These are phyloP conservation scores for Gynostemma pentaphyllum DNA, from an alignment of 306 rosid genomes.

Conservation along the genomic window DNA sequence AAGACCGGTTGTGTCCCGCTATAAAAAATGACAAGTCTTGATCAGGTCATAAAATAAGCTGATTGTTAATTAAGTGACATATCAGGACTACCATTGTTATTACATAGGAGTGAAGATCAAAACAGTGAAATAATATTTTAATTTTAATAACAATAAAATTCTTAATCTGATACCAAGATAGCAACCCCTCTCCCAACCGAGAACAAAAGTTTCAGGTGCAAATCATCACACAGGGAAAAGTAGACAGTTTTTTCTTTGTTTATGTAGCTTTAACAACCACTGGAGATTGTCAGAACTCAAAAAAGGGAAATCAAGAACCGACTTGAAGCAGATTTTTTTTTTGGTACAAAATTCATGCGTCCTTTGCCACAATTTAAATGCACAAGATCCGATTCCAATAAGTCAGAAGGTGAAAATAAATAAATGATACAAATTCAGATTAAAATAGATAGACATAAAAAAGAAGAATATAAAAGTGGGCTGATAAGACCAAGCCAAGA, in stretches of 20 bases:
- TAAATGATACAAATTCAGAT: not conserved
- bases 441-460: constrained; percentile 21
- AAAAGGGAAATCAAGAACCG: too few species aligned
- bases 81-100: not conserved
- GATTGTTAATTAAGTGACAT: not conserved
- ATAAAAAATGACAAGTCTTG: constrained; percentile 13
- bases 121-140: constrained; percentile 4
- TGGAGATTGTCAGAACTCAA: too few species aligned
- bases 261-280: too few species aligned
- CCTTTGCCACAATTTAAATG: not conserved
- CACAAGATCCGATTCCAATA: not conserved
- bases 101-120: not conserved
- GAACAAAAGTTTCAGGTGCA: not conserved
- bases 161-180: not conserved
- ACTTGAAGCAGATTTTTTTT: not conserved
- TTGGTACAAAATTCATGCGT: not conserved
- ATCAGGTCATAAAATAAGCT: constrained; percentile 7
- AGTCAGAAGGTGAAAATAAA: not conserved
- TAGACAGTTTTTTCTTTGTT: too few species aligned
- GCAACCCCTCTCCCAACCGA: not conserved
- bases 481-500: constrained; percentile 31
- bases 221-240: too few species aligned
- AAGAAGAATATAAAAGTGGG: constrained; percentile 90
- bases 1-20: constrained; percentile 88
- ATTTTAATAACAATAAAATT: not conserved